Conservation (phyloP, 2,329 filamentous ascomycete genomes). For the Aspergillus novofumigatus region DNA sequence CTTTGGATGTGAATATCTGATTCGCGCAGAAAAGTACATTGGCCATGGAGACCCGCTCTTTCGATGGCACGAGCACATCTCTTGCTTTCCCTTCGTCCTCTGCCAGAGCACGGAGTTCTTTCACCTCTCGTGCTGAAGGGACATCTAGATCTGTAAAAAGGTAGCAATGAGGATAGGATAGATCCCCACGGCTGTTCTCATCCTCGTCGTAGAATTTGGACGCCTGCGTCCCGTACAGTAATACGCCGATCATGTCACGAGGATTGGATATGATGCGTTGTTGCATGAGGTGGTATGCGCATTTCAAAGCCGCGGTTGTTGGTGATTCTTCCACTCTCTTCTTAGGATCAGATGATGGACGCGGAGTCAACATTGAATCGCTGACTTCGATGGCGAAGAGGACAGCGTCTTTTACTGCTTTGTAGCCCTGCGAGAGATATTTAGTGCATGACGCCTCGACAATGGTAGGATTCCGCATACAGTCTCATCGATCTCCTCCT, state of each 20-base stretch:
- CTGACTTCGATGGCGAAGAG: slow-evolving; percentile 93
- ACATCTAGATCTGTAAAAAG: slow-evolving; percentile 83
- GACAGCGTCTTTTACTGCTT: slow-evolving; percentile 94
- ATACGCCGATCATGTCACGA: slow-evolving; percentile 92
- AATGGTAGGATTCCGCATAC: slow-evolving; percentile 21
- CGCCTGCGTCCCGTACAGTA: slow-evolving; percentile 85
- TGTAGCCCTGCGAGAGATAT: slow-evolving; percentile 65
- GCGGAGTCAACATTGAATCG: slow-evolving; percentile 73
- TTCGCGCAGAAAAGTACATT: slow-evolving; percentile 93
- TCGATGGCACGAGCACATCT: slow-evolving; percentile 65
- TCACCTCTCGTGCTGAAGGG: slow-evolving; percentile 82
- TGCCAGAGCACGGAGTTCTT: slow-evolving; percentile 67
- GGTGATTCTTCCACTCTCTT: slow-evolving; percentile 76
- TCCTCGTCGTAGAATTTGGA: slow-evolving; percentile 72
- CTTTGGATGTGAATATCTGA: slow-evolving; percentile 91
- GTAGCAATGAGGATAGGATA: slow-evolving; percentile 86
- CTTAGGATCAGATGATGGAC: slow-evolving; percentile 62
- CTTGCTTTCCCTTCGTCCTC: slow-evolving; percentile 72
- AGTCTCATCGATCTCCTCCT: slow-evolving; percentile 45
- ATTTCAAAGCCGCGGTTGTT: slow-evolving; percentile 80
- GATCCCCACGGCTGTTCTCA: slow-evolving; percentile 51
- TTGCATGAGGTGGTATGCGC: slow-evolving; percentile 92
- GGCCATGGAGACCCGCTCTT: slow-evolving; percentile 71
- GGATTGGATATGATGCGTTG: slow-evolving; percentile 97
- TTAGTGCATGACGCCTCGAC: not conserved